Conservation (phyloP, 495 filamentous ascomycete species). For the Recurvomyces mirabilis region DNA sequence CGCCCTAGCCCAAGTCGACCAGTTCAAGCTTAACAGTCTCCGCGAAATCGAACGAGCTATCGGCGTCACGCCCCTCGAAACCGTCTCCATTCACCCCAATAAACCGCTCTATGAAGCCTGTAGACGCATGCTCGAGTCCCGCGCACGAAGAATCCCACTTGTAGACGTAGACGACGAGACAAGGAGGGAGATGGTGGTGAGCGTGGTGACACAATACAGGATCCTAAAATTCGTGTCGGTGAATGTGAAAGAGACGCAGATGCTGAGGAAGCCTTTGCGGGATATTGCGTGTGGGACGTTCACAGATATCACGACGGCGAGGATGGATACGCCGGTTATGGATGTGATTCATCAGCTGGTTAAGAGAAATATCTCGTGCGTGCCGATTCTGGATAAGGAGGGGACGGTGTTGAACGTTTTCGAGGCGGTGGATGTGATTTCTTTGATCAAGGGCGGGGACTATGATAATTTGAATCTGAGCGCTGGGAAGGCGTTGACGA, state of each 20-base stretch:
- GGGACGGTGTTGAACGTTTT: conserved; percentile 87
- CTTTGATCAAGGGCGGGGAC: conserved; percentile 81
- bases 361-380: conserved; percentile 81
- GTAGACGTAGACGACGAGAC: conserved; percentile 95
- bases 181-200: conserved; percentile 81
- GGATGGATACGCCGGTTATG: conserved; percentile 87
- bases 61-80: conserved; percentile 82
- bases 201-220: conserved; percentile 93
- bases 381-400: conserved; percentile 82
- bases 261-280: conserved; percentile 74
- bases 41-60: conserved; percentile 92
- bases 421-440: conserved; percentile 94
- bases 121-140: conserved; percentile 83
- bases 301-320: conserved; percentile 62
- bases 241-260: conserved; percentile 83
- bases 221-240: conserved; percentile 98
- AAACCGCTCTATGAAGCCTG: conserved; percentile 90
- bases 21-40: conserved; percentile 87
- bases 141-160: conserved; percentile 84
- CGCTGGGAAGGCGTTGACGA: conserved; percentile 82
- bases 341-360: conserved; percentile 94
- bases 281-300: conserved; percentile 84
- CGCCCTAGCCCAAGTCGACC: conserved; percentile 75
- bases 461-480: conserved; percentile 83
- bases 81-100: conserved; percentile 85